These are phyloP conservation scores for Cladorrhinum samala DNA, from an alignment of 495 filamentous ascomycete species.

Conservation along the genomic window DNA sequence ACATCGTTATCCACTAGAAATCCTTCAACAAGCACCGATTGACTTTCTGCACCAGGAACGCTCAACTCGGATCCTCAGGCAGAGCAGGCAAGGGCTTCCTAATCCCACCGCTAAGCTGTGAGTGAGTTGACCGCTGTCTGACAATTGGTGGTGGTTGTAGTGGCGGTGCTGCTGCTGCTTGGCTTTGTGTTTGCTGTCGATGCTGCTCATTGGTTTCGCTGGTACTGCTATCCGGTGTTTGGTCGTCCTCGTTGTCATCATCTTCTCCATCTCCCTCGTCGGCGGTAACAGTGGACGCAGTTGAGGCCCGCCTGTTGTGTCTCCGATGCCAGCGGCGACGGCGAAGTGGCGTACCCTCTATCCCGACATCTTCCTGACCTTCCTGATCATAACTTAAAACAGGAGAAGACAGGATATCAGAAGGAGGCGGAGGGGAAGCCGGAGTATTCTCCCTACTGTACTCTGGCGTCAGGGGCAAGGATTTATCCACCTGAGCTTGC, in stretches of 20 bases:
- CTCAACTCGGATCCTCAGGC: constrained; percentile 37
- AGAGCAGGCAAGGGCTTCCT: constrained; percentile 47
- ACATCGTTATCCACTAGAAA: too few species aligned
- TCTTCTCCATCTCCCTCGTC: not conserved
- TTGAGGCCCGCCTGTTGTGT: too few species aligned
- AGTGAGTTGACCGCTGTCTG: constrained; percentile 1
- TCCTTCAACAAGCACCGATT: too few species aligned
- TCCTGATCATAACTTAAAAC: constrained; percentile 9
- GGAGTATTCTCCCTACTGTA: constrained; percentile 23
- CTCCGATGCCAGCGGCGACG: not conserved
- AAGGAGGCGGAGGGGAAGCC: constrained; percentile 7
- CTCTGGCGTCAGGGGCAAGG: constrained; percentile 35
- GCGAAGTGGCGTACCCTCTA: not conserved
- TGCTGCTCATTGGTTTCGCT: too few species aligned
- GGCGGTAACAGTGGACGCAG: too few species aligned
- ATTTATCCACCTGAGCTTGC: constrained; percentile 15
- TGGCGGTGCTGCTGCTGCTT: not conserved
- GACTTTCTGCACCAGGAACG: too few species aligned
- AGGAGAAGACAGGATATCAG: constrained; percentile 9
- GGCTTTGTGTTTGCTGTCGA: not conserved
- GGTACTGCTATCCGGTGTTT: not conserved
- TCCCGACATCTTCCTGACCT: not conserved
- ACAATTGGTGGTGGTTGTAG: constrained; percentile 1
- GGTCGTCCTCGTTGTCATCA: not conserved
- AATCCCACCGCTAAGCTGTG: constrained; percentile 19